phyloP scores from a whole-genome alignment of 2,329 filamentous ascomycete genomes.

The Thielaviopsis ethacetica region DNA sequence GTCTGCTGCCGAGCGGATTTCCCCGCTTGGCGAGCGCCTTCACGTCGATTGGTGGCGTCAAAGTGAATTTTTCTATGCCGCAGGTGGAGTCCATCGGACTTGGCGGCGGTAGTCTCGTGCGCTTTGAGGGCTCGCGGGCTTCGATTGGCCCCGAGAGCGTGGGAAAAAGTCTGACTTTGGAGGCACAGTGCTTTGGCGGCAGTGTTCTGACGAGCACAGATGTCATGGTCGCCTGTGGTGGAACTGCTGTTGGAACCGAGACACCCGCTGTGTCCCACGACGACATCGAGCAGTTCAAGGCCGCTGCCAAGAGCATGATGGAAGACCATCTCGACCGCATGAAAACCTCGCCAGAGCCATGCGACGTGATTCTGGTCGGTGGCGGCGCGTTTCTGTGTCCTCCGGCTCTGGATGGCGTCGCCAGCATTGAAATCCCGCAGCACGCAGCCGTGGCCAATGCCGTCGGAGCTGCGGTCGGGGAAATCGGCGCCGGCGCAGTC shows the following conservation, averaged over 20 bases:
- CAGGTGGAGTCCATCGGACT: constrained; percentile 16
- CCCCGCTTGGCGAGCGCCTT: constrained; percentile 15
- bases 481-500: constrained; percentile 14
- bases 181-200: constrained; percentile 15
- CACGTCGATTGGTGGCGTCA: constrained; percentile 15
- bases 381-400: constrained; percentile 15
- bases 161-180: constrained; percentile 14
- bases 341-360: constrained; percentile 14
- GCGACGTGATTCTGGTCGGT: constrained; percentile 15
- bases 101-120: constrained; percentile 14
- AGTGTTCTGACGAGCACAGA: constrained; percentile 15
- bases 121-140: neutral
- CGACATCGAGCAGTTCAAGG: constrained; percentile 11
- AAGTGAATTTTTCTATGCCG: constrained; percentile 16
- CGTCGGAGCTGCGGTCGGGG: constrained; percentile 15
- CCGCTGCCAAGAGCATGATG: constrained; percentile 12
- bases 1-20: constrained; percentile 15
- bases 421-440: constrained; percentile 13
- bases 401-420: constrained; percentile 13
- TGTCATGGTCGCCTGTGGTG: constrained; percentile 14
- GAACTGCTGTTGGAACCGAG: constrained; percentile 16
- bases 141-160: constrained; percentile 18
- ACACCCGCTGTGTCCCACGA: constrained; percentile 13
- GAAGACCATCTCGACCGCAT: constrained; percentile 15
- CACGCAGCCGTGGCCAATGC: constrained; percentile 15